Conservation (phyloP, 306 rosid genomes). For the Aeschynomene evenia region DNA sequence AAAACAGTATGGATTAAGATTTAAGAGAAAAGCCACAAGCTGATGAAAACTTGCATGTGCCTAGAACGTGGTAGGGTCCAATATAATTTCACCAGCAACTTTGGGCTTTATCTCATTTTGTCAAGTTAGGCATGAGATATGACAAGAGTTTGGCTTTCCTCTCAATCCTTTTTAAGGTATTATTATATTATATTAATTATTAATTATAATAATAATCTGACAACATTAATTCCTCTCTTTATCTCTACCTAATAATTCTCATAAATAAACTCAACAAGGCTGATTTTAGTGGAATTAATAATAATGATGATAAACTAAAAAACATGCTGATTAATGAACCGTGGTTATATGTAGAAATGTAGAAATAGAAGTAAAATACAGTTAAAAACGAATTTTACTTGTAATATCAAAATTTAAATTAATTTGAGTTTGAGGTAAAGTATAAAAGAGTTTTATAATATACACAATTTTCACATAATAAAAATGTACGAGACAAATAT, state of each 20-base stretch:
- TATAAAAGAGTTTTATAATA: no score
- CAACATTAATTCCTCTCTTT: background rate
- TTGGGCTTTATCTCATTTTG: slow-evolving; percentile 12
- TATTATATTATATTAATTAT: background rate
- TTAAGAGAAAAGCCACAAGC: slow-evolving; percentile 33
- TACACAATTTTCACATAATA: no score
- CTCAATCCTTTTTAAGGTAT: slow-evolving; percentile 19
- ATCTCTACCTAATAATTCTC: background rate
- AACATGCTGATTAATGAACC: no score
- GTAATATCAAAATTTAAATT: no score
- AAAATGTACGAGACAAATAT: no score
- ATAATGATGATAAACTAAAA: background rate
- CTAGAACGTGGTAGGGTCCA: slow-evolving; percentile 44
- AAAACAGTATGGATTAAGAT: slow-evolving; percentile 26
- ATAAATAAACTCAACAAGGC: background rate
- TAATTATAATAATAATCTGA: background rate
- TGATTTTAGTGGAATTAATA: background rate
- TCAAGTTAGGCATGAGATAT: slow-evolving; percentile 9
- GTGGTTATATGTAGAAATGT: no score
- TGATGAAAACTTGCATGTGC: slow-evolving; percentile 38
- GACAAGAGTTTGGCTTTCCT: slow-evolving; percentile 8
- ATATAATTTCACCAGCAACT: slow-evolving; percentile 20
- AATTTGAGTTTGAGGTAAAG: no score
- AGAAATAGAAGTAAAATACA: no score
- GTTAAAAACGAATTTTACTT: no score